phyloP scores from a whole-genome alignment of 73 alveolate species.

The Tetrahymena borealis region DNA sequence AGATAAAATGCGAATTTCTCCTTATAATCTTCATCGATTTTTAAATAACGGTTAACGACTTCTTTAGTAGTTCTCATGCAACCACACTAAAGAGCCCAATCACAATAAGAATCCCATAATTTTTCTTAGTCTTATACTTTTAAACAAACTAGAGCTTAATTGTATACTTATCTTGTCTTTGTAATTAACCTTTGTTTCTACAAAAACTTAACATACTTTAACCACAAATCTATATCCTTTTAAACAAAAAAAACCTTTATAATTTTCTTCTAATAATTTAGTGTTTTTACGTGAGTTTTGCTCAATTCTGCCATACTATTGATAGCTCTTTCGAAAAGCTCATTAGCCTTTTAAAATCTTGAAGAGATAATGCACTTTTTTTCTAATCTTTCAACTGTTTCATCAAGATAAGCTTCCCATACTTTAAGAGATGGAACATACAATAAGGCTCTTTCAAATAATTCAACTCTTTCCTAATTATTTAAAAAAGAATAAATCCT shows the following conservation, averaged over 20 bases:
- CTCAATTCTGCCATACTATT: slow-evolving; percentile 52
- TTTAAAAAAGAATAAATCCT: not conserved
- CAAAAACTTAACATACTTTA: slow-evolving; percentile 77
- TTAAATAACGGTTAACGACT: slow-evolving; percentile 69
- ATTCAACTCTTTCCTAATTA: slow-evolving; percentile 54
- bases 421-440: slow-evolving; percentile 86
- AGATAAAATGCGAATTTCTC: slow-evolving; percentile 84
- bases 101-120: slow-evolving; percentile 78
- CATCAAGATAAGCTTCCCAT: slow-evolving; percentile 83
- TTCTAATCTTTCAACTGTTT: slow-evolving; percentile 63
- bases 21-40: slow-evolving; percentile 68
- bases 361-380: slow-evolving; percentile 32
- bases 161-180: slow-evolving; percentile 72
- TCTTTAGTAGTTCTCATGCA: slow-evolving; percentile 39
- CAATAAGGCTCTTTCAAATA: slow-evolving; percentile 83
- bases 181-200: slow-evolving; percentile 63
- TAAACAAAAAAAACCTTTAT: not conserved
- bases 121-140: slow-evolving; percentile 90
- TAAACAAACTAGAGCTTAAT: slow-evolving; percentile 75
- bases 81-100: slow-evolving; percentile 56
- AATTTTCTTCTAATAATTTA: not conserved
- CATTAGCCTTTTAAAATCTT: slow-evolving; percentile 59
- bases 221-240: slow-evolving; percentile 93
- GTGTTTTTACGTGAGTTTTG: not conserved
- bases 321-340: slow-evolving; percentile 74